These are phyloP conservation scores for Tetradesmus obliquus DNA, from an alignment of 139 green algal genomes.

Conservation along the genomic window DNA sequence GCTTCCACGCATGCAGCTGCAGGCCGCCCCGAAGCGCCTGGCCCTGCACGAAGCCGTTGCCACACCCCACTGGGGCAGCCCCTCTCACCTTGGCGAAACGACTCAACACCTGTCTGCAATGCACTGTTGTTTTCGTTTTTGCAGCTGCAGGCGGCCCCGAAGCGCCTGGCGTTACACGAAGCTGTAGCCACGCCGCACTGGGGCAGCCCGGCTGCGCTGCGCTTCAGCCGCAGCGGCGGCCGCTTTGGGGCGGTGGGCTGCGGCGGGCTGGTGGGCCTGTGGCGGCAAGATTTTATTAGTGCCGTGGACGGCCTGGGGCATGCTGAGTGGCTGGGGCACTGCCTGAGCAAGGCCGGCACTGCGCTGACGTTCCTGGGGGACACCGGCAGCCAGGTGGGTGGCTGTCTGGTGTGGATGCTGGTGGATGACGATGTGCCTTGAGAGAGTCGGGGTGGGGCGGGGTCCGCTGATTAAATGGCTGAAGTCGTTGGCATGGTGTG, in stretches of 20 bases:
- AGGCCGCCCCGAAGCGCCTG: not conserved
- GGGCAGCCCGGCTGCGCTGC: constrained; percentile 54
- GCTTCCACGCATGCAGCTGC: not conserved
- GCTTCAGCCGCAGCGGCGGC: constrained; percentile 72
- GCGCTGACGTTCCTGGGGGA: constrained; percentile 74
- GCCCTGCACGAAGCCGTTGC: constrained; percentile 18
- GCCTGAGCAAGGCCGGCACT: constrained; percentile 60
- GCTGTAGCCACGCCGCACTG: constrained; percentile 45
- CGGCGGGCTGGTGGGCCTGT: constrained; percentile 81
- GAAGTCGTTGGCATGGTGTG: not conserved
- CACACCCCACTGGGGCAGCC: constrained; percentile 44
- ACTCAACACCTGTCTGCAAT: no score
- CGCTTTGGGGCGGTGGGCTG: constrained; percentile 82
- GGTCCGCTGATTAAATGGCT: not conserved
- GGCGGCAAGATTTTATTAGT: constrained; percentile 72
- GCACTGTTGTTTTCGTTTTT: not conserved
- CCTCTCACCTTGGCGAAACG: not conserved
- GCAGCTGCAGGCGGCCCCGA: not conserved
- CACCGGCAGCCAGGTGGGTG: constrained; percentile 71
- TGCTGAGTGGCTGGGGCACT: constrained; percentile 81
- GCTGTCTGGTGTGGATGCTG: not conserved
- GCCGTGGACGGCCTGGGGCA: constrained; percentile 68
- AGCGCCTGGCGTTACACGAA: constrained; percentile 16
- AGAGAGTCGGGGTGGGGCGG: not conserved
- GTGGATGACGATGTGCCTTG: no score